Percentiles rank a stretch among this genome's conserved stretches.
Conservation (phyloP, 352 stramenopile species). For the Achlya hypogyna region DNA sequence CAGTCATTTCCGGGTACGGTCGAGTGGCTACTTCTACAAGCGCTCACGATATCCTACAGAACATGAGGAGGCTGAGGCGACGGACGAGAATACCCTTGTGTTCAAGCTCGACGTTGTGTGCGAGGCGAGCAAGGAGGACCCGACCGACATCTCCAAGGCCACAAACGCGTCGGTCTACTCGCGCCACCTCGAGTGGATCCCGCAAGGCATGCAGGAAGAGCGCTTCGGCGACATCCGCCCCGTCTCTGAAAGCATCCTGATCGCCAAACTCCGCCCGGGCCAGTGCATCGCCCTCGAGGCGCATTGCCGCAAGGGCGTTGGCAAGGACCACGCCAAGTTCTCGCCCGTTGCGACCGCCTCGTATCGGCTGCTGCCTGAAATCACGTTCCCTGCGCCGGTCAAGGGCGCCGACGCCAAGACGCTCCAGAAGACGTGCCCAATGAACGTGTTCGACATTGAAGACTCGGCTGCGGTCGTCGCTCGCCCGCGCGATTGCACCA, state of each 20-base stretch:
- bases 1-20: slow-evolving; percentile 50
- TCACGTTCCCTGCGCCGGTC: slow-evolving; percentile 58
- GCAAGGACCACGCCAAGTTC: slow-evolving; percentile 97
- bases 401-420: slow-evolving; percentile 50
- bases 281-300: slow-evolving; percentile 95
- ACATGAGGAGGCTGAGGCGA: slow-evolving; percentile 83
- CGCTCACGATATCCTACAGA: slow-evolving; percentile 28
- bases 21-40: neutral
- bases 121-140: slow-evolving; percentile 52
- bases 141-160: slow-evolving; percentile 57
- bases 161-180: slow-evolving; percentile 86
- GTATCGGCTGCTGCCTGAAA: slow-evolving; percentile 89
- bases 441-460: slow-evolving; percentile 88
- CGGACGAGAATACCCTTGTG: slow-evolving; percentile 94
- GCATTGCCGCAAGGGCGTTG: slow-evolving; percentile 91
- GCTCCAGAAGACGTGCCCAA: slow-evolving; percentile 58
- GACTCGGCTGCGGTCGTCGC: slow-evolving; percentile 83
- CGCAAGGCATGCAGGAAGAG: slow-evolving; percentile 93
- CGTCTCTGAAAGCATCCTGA: slow-evolving; percentile 93
- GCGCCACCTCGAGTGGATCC: slow-evolving; percentile 91
- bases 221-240: slow-evolving; percentile 77
- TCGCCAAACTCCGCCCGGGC: slow-evolving; percentile 93
- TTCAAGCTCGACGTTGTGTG: slow-evolving; percentile 93
- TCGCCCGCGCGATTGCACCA: slow-evolving; percentile 86
- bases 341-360: slow-evolving; percentile 93